Percentiles rank a stretch among this genome's conserved stretches.
phyloP scores from a whole-genome alignment of 257 asterid species.

The Solanum etuberosum region DNA sequence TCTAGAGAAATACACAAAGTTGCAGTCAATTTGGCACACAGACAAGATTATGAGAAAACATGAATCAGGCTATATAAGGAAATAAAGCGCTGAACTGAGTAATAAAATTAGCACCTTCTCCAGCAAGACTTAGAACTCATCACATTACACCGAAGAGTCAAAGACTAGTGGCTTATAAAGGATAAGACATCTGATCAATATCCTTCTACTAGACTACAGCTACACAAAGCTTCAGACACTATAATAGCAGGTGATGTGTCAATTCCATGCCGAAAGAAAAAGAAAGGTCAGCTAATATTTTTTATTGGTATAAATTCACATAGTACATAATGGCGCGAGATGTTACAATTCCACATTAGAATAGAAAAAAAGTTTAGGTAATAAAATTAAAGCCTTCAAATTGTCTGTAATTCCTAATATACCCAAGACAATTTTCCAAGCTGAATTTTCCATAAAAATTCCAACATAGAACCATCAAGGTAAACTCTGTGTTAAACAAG shows the following conservation, averaged over 20 bases:
- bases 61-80: not conserved
- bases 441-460: not conserved
- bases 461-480: not conserved
- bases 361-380: not conserved
- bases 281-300: not conserved
- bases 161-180: not conserved
- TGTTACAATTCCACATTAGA: not conserved
- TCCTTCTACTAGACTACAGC: not conserved
- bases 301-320: not conserved
- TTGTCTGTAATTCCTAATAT: not conserved
- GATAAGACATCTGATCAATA: not conserved
- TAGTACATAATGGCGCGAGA: not conserved
- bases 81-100: not conserved
- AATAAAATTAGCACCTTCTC: not conserved
- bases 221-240: not conserved
- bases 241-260: not conserved
- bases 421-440: not conserved
- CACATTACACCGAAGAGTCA: not conserved
- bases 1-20: not conserved
- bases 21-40: not conserved
- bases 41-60: not conserved
- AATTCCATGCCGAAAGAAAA: not conserved
- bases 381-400: not conserved
- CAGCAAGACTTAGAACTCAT: not conserved
- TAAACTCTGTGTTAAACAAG: not conserved